Evolutionary conservation across 768 basidiomycete species (phyloP).

Genomic region (Russula compacta): DNA sequence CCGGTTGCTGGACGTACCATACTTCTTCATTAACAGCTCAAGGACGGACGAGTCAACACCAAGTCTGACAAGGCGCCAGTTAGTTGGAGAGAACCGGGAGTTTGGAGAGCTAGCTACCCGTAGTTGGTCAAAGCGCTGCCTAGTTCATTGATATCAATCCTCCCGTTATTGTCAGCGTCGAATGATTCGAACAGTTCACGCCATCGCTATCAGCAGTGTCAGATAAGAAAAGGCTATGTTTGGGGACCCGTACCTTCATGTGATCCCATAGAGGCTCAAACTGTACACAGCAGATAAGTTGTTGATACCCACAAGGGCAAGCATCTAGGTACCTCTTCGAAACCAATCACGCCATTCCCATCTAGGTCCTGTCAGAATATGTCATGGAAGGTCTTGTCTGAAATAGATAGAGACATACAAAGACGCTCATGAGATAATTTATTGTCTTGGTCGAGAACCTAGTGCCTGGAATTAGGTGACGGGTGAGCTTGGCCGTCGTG

Average conservation of each 20-base stretch:
- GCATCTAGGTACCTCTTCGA: not conserved
- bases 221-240: not conserved
- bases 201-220: slow-evolving; percentile 1
- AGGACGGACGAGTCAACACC: too few species aligned
- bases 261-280: slow-evolving; percentile 4
- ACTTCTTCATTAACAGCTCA: too few species aligned
- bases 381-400: not conserved
- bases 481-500: not conserved
- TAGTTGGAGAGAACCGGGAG: not conserved
- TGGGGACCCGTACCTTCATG: not conserved
- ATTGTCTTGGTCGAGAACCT: not conserved
- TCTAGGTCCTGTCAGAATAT: not conserved
- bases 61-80: not conserved
- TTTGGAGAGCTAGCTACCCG: not conserved
- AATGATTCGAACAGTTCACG: slow-evolving; percentile 2
- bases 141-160: not conserved
- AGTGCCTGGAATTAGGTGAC: not conserved
- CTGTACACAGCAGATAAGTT: not conserved
- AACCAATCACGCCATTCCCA: not conserved
- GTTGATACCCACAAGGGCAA: not conserved
- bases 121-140: not conserved
- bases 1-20: not conserved
- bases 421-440: slow-evolving; percentile 7
- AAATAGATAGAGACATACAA: not conserved
- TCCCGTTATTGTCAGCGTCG: not conserved